phyloP scores from a whole-genome alignment of 2,329 filamentous ascomycete genomes.

The Colletotrichum paranaense region DNA sequence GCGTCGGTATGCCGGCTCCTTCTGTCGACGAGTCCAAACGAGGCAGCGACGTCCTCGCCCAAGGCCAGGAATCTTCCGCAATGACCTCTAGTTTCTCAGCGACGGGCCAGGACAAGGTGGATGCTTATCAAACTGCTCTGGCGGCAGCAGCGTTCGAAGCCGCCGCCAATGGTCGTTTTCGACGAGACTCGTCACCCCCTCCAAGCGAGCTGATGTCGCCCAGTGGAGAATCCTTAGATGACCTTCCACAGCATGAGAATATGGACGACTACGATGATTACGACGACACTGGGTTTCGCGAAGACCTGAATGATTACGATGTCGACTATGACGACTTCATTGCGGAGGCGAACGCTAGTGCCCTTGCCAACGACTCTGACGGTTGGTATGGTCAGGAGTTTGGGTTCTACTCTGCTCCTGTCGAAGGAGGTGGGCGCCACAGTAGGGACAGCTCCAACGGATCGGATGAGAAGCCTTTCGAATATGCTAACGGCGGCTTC shows the following conservation, averaged over 20 bases:
- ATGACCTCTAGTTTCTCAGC: conserved; percentile 31
- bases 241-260: conserved; percentile 35
- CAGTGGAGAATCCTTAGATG: conserved; percentile 37
- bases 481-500: conserved; percentile 86
- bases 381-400: conserved; percentile 98
- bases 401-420: conserved; percentile 84
- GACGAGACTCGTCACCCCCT: conserved; percentile 64
- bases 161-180: conserved; percentile 80
- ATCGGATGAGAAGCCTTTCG: conserved; percentile 51
- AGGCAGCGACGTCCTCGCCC: conserved; percentile 23
- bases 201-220: conserved; percentile 42
- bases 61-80: conserved; percentile 35
- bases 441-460: conserved; percentile 56
- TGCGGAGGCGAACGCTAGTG: conserved; percentile 93
- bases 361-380: conserved; percentile 89
- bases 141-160: conserved; percentile 85
- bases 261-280: conserved; percentile 54
- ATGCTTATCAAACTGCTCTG: conserved; percentile 85
- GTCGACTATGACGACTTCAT: conserved; percentile 92
- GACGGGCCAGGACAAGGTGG: conserved; percentile 49
- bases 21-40: conserved; percentile 25
- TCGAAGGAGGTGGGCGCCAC: conserved; percentile 51
- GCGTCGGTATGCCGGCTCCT: conserved; percentile 39
- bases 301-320: conserved; percentile 69
- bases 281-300: conserved; percentile 61